phyloP scores from a whole-genome alignment of 2,329 filamentous ascomycete species.

The Colletotrichum camelliae region DNA sequence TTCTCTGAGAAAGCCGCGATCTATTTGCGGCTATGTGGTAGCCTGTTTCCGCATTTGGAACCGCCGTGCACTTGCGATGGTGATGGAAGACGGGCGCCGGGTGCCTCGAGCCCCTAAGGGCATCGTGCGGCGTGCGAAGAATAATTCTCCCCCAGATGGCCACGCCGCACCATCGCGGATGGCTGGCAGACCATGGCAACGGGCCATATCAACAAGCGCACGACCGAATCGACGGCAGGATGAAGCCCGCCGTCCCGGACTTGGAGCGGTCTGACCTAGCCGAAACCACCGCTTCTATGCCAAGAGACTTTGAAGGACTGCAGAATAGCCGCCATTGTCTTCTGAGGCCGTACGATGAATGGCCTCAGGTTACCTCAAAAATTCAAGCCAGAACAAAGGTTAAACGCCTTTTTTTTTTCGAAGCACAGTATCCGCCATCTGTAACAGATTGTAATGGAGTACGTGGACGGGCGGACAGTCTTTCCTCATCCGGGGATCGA shows the following conservation, averaged over 20 bases:
- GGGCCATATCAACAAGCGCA: not conserved
- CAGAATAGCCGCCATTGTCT: not conserved
- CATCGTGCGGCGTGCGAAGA: constrained; percentile 10
- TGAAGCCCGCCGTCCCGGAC: not conserved
- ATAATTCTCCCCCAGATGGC: not conserved
- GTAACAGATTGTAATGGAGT: not conserved
- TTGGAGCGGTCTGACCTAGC: not conserved
- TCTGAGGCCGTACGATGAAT: not conserved
- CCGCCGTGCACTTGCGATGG: not conserved
- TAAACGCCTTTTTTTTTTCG: not conserved
- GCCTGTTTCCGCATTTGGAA: not conserved
- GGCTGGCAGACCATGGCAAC: not conserved
- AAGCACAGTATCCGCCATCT: not conserved
- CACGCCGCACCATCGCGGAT: constrained; percentile 12
- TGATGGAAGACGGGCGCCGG: not conserved
- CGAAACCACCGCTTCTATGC: not conserved
- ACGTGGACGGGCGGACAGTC: not conserved
- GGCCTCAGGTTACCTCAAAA: not conserved
- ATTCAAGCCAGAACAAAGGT: not conserved
- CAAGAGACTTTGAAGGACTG: not conserved
- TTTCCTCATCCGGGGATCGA: not conserved
- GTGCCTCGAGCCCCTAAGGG: not conserved
- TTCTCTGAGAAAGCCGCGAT: not conserved
- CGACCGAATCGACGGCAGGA: not conserved
- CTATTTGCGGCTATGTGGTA: not conserved